These are phyloP conservation scores for Myriosclerotinia curreyana DNA, from an alignment of 2,329 filamentous ascomycete species.

Conservation along the genomic window DNA sequence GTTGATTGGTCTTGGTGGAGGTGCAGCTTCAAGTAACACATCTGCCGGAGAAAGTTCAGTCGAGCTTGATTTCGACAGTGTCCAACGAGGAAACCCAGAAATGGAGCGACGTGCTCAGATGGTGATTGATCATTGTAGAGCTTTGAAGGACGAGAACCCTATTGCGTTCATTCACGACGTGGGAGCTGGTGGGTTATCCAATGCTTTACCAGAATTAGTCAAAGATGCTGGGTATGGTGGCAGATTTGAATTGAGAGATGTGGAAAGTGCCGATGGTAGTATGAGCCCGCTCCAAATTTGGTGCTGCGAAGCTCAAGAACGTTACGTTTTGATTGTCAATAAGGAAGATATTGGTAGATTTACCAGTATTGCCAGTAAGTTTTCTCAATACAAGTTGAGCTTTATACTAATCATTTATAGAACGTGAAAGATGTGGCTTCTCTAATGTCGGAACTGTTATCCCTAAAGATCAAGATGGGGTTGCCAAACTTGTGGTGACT, in stretches of 20 bases:
- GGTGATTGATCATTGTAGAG: slow-evolving; percentile 92
- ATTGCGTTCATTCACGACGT: slow-evolving; percentile 98
- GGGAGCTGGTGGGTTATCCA: slow-evolving; percentile 82
- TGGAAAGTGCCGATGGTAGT: slow-evolving; percentile 83
- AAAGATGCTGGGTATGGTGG: slow-evolving; percentile 90
- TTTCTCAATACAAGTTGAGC: neutral
- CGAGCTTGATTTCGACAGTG: slow-evolving; percentile 93
- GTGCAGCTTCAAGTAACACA: slow-evolving; percentile 88
- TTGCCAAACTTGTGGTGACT: slow-evolving; percentile 72
- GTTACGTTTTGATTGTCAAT: slow-evolving; percentile 89
- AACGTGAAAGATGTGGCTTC: slow-evolving; percentile 86
- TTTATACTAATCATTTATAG: slow-evolving; percentile 38
- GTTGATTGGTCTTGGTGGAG: slow-evolving; percentile 94
- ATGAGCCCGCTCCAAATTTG: slow-evolving; percentile 97
- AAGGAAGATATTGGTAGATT: slow-evolving; percentile 77
- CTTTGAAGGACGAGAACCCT: slow-evolving; percentile 78
- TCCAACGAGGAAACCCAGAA: slow-evolving; percentile 95
- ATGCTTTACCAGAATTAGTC: slow-evolving; percentile 82
- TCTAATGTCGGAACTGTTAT: slow-evolving; percentile 83
- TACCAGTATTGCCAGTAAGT: slow-evolving; percentile 57
- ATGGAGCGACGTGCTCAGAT: slow-evolving; percentile 94
- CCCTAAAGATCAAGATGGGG: slow-evolving; percentile 57
- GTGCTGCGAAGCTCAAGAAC: slow-evolving; percentile 96
- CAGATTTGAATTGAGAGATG: slow-evolving; percentile 87
- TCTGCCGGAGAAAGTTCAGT: slow-evolving; percentile 84